A percentile compares a stretch with the other conserved stretches of the same genome.
Evolutionary conservation across 78 protist species (phyloP).

Genomic region (Chrysochromulina tobinii): DNA sequence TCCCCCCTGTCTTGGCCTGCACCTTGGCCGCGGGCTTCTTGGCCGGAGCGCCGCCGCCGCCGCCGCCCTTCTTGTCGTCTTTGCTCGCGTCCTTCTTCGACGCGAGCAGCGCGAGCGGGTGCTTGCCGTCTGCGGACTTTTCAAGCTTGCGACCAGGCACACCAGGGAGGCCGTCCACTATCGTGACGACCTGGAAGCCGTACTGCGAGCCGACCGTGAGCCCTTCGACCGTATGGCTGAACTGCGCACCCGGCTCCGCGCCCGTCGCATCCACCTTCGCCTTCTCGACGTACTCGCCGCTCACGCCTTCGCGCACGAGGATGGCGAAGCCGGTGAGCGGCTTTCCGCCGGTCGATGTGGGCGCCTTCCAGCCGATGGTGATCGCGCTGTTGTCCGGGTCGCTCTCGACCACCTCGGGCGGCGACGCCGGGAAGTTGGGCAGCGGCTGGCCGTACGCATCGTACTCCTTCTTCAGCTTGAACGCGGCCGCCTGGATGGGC

Average conservation of each 20-base stretch:
- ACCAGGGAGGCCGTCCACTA: not conserved
- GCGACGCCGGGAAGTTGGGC: constrained; percentile 32
- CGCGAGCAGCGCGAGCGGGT: not conserved
- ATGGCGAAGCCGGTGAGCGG: not conserved
- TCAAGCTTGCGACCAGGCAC: too few species aligned
- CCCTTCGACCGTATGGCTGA: not conserved
- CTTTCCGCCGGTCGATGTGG: constrained; percentile 18
- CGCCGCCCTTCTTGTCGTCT: constrained; percentile 7
- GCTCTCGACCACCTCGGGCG: constrained; percentile 11
- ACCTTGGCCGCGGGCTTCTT: constrained; percentile 59
- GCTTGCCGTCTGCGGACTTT: not conserved
- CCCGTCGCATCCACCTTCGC: not conserved
- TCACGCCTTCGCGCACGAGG: not conserved
- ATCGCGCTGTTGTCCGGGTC: not conserved
- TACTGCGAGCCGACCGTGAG: not conserved
- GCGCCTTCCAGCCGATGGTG: constrained; percentile 16
- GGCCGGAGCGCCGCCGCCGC: not conserved
- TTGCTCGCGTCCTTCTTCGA: not conserved
- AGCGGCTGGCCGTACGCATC: constrained; percentile 36
- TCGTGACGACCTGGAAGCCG: not conserved
- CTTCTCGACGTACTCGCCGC: not conserved
- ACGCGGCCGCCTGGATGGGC: constrained; percentile 97
- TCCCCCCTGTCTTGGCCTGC: constrained; percentile 81
- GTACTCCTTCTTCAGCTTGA: constrained; percentile 55
- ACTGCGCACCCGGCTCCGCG: not conserved